These are phyloP conservation scores for Cucurbitaria berberidis DNA, from an alignment of 2,329 filamentous ascomycete species.

Conservation along the genomic window DNA sequence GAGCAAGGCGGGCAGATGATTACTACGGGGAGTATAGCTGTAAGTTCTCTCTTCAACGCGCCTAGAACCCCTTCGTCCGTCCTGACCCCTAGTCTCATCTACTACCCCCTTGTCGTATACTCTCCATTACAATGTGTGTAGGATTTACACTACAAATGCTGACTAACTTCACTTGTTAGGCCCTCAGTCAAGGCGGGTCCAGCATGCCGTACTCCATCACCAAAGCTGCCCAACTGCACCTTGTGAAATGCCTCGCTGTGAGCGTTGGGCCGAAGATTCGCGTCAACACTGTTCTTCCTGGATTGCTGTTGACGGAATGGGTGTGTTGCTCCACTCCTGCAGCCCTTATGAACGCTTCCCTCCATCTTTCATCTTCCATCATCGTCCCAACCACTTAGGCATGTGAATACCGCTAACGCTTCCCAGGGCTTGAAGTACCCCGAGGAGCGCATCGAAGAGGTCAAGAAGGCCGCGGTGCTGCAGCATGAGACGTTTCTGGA, in stretches of 20 bases:
- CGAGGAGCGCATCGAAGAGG: conserved; percentile 61
- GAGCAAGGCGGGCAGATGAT: conserved; percentile 68
- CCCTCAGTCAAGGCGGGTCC: conserved; percentile 58
- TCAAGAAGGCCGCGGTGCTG: conserved; percentile 64
- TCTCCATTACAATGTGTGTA: too few relatives aligned
- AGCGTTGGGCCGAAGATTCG: conserved; percentile 68
- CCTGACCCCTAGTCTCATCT: too few relatives aligned
- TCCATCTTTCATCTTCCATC: not conserved
- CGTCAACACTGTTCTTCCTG: conserved; percentile 70
- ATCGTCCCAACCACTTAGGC: too few relatives aligned
- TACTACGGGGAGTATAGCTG: conserved; percentile 68
- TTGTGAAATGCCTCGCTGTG: conserved; percentile 69
- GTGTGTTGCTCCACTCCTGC: conserved; percentile 15
- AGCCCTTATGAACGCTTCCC: not conserved
- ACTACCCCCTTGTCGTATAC: too few relatives aligned
- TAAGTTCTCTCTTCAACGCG: too few relatives aligned
- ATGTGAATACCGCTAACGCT: too few relatives aligned
- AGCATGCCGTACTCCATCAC: conserved; percentile 77
- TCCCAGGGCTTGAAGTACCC: conserved; percentile 62
- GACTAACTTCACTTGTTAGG: conserved; percentile 40
- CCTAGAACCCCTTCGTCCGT: too few relatives aligned
- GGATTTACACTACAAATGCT: too few relatives aligned
- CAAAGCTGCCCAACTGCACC: conserved; percentile 74
- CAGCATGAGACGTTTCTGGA: conserved; percentile 62
- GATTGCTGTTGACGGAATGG: conserved; percentile 65